These are phyloP conservation scores for Cercospora citrullina DNA, from an alignment of 2,329 filamentous ascomycete genomes.

Conservation along the genomic window DNA sequence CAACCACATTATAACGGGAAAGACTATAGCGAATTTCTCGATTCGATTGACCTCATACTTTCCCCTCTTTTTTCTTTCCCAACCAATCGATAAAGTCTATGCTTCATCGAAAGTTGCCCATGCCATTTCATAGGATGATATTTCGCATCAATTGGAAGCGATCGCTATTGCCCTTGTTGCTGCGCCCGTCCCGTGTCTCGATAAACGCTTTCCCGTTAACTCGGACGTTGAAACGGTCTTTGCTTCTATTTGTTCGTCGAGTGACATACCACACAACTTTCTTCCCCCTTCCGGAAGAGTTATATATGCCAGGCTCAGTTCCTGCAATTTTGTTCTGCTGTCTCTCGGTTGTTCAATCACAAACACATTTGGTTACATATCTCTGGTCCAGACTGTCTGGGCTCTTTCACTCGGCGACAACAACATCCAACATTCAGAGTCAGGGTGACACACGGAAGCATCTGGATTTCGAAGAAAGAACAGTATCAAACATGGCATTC, in stretches of 20 bases:
- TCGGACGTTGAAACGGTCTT: neutral
- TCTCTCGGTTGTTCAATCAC: neutral
- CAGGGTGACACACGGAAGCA: neutral
- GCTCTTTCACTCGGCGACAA: neutral
- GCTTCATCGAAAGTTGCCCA: neutral
- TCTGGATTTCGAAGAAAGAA: neutral
- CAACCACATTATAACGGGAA: neutral
- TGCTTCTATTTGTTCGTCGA: neutral
- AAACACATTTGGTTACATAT: neutral
- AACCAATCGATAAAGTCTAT: neutral
- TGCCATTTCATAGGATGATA: neutral
- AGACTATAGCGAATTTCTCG: neutral
- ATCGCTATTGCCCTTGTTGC: neutral
- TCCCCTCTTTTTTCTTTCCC: neutral
- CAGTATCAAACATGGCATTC: slow-evolving; percentile 2
- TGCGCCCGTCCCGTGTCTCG: neutral
- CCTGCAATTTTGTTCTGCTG: neutral
- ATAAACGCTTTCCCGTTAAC: neutral
- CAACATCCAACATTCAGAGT: neutral
- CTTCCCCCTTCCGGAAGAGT: neutral
- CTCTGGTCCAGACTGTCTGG: neutral
- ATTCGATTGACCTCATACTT: neutral
- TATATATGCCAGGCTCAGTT: neutral
- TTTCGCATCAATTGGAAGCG: neutral
- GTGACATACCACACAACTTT: neutral